A percentile compares a stretch with the other conserved stretches of the same genome.
phyloP scores from a whole-genome alignment of 306 rosid species.

The Malus fusca region DNA sequence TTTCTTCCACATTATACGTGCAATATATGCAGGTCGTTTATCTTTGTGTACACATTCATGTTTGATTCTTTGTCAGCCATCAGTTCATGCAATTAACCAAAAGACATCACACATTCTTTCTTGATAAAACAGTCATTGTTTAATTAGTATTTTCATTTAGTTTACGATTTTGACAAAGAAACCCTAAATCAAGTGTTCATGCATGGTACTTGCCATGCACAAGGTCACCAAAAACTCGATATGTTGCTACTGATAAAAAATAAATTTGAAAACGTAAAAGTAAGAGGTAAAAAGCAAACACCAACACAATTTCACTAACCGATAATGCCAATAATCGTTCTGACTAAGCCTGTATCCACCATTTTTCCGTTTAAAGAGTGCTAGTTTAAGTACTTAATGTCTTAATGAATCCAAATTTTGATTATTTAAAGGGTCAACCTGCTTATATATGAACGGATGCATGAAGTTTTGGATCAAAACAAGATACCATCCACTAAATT shows the following conservation, averaged over 20 bases:
- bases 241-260: not conserved
- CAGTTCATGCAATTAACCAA: no score
- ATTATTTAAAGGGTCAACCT: not conserved
- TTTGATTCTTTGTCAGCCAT: not conserved
- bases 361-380: not conserved
- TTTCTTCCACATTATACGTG: not conserved
- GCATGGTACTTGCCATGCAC: no score
- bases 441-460: not conserved
- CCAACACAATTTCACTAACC: slow-evolving; percentile 27
- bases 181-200: no score
- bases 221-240: not conserved
- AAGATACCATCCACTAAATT: not conserved
- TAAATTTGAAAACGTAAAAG: not conserved
- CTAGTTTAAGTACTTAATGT: not conserved
- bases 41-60: not conserved
- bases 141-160: no score
- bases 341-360: not conserved
- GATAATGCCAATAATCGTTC: slow-evolving; percentile 39
- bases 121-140: no score
- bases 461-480: not conserved
- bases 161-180: no score
- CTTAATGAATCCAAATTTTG: not conserved
- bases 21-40: not conserved
- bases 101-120: no score
- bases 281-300: not conserved